Conservation (phyloP, 306 rosid species). For the Gleditsia sinensis region DNA sequence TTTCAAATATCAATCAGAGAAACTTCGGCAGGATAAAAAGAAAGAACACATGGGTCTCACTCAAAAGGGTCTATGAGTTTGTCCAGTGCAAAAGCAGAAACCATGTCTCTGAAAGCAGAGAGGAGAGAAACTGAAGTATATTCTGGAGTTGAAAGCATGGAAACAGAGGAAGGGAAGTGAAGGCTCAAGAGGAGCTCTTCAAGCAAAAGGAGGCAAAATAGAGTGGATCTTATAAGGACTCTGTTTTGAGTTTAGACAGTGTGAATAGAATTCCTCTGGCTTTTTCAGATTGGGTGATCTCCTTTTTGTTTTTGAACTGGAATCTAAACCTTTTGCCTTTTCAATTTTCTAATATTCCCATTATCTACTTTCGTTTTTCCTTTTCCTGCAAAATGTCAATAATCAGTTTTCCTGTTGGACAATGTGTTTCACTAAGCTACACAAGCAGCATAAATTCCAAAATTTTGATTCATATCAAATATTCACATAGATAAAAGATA, state of each 20-base stretch:
- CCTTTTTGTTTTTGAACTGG: neutral
- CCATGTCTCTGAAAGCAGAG: slow-evolving; percentile 37
- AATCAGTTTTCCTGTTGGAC: neutral
- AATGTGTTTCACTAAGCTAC: neutral
- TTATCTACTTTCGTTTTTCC: slow-evolving; percentile 15
- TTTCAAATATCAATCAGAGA: neutral
- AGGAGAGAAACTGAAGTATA: slow-evolving; percentile 37
- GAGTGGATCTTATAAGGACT: neutral
- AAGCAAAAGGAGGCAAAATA: neutral
- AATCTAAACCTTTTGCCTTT: neutral
- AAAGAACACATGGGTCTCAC: slow-evolving; percentile 26
- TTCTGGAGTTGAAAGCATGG: slow-evolving; percentile 54
- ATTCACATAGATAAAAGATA: no score
- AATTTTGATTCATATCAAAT: neutral
- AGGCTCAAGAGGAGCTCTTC: slow-evolving; percentile 13
- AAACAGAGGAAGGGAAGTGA: slow-evolving; percentile 13
- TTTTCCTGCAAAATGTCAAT: neutral
- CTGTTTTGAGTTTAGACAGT: slow-evolving; percentile 7
- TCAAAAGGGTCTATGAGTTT: slow-evolving; percentile 39
- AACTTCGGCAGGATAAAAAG: neutral
- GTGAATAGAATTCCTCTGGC: slow-evolving; percentile 23
- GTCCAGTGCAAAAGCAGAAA: slow-evolving; percentile 20
- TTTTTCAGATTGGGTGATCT: no score
- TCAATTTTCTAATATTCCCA: slow-evolving; percentile 13
- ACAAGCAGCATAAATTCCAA: neutral